A percentile compares a stretch with the other conserved stretches of the same genome.
Evolutionary conservation across 2,329 filamentous ascomycete genomes (phyloP).

Genomic region (Acephala macrosclerotiorum): DNA sequence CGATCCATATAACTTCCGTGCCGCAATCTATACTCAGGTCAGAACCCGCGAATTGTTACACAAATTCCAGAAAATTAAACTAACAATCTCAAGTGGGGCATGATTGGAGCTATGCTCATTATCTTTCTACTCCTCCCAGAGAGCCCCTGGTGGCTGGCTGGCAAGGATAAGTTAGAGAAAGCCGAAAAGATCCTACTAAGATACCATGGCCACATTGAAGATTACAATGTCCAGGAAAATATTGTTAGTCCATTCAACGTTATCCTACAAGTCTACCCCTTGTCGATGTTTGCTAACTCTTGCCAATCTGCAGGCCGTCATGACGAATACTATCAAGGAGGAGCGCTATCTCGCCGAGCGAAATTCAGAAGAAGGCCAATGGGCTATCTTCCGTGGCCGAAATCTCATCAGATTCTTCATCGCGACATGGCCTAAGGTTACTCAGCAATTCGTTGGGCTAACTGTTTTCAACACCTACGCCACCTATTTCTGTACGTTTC

Average conservation of each 20-base stretch:
- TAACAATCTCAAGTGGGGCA: slow-evolving; percentile 48
- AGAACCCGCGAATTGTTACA: neutral
- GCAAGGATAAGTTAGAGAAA: slow-evolving; percentile 42
- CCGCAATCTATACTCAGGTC: slow-evolving; percentile 52
- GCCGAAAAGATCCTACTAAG: slow-evolving; percentile 33
- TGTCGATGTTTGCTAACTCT: neutral
- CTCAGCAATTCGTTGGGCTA: slow-evolving; percentile 34
- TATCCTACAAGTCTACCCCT: slow-evolving; percentile 16
- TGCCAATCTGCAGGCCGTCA: slow-evolving; percentile 24
- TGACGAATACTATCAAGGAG: slow-evolving; percentile 36
- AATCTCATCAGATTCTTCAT: slow-evolving; percentile 44
- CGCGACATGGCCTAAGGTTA: slow-evolving; percentile 39
- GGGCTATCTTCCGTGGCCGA: slow-evolving; percentile 43
- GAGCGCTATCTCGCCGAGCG: slow-evolving; percentile 38
- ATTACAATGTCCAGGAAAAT: slow-evolving; percentile 43
- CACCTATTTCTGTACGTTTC: slow-evolving; percentile 24
- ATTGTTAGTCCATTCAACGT: slow-evolving; percentile 30
- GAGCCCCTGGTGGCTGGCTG: slow-evolving; percentile 50
- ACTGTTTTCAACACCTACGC: slow-evolving; percentile 34
- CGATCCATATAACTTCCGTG: slow-evolving; percentile 46
- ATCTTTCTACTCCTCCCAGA: slow-evolving; percentile 50
- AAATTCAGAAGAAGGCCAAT: slow-evolving; percentile 39
- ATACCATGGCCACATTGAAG: slow-evolving; percentile 39
- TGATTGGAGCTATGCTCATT: slow-evolving; percentile 49
- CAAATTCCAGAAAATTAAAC: neutral